Conservation (phyloP, 1,284 basidiomycete genomes). For the Boletus semigastroideus region DNA sequence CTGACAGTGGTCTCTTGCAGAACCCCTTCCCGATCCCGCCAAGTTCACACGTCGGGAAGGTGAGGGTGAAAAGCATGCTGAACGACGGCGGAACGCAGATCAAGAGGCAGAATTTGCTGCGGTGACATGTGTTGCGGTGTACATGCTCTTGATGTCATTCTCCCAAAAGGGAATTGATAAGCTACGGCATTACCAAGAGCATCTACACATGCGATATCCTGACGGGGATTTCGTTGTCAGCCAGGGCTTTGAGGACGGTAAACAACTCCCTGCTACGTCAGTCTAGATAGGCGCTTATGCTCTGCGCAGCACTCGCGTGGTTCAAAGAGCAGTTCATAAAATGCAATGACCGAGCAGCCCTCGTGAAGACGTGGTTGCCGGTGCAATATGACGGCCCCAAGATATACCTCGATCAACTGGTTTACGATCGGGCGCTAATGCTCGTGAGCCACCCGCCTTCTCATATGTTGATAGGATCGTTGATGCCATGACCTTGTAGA, state of each 20-base stretch:
- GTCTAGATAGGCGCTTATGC: not conserved
- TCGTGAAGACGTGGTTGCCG: constrained; percentile 82
- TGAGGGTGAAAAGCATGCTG: constrained; percentile 68
- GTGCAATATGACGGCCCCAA: constrained; percentile 68
- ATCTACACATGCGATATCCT: constrained; percentile 74
- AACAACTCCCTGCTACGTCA: constrained; percentile 18
- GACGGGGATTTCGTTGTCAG: constrained; percentile 69
- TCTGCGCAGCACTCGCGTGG: constrained; percentile 60
- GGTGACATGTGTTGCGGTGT: constrained; percentile 85
- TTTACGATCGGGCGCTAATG: constrained; percentile 74
- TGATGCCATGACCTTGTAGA: constrained; percentile 49
- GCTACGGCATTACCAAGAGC: constrained; percentile 68
- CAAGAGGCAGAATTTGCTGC: constrained; percentile 77
- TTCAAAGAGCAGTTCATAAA: constrained; percentile 78
- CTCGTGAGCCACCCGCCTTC: constrained; percentile 47
- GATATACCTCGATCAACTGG: constrained; percentile 77
- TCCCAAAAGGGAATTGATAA: constrained; percentile 88
- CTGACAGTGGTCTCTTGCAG: constrained; percentile 37
- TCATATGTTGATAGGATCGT: not conserved
- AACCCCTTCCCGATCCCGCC: constrained; percentile 70
- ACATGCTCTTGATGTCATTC: constrained; percentile 92
- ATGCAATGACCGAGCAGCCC: constrained; percentile 69
- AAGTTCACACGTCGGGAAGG: constrained; percentile 71
- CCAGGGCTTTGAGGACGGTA: constrained; percentile 78
- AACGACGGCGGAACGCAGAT: constrained; percentile 63